Evolutionary conservation across 1,284 basidiomycete species (phyloP), one percentile per base, ranked within the genome.

Genomic region (Puccinia sorghi): DNA sequence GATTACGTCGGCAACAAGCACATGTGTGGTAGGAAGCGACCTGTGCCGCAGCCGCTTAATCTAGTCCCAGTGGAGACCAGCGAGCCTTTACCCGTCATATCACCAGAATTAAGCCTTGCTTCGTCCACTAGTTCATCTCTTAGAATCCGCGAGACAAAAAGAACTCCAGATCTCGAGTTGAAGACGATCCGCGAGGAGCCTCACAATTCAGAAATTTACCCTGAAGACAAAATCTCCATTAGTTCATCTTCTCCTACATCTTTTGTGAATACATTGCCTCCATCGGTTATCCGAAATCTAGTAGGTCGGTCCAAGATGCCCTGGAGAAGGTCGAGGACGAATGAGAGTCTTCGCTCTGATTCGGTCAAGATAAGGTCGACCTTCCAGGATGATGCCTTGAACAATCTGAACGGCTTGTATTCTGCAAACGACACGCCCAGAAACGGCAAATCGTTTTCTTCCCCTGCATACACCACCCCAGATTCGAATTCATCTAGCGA

Each of bases 21-120:
- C 59, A 20, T 39, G 59, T 5, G 59, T 22, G 41, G 41, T 43
- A 63, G 59, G 59, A 13, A 37, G 9, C 59, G 59, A 2, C 59
- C 37, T 63, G 37, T 63, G n/a, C 59, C 59, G n/a, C 59, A 63
- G 17, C 39, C 17, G n/a, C 39, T 63, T 4, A 63, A 63, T 43
- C 32, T 63, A 63, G 17, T 9, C 5, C 59, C 13, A n/a, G 59
- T 22, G 20, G 59, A 63, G 20, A 41, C 37, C 59, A 43, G 59
- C 39, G 39, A 41, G 41, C 1, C 37, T 63, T 41, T 41, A 43
- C 59, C 59, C 15, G 20, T 63, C 20, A 11, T 63, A 39, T 41
- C 59, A 63, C 59, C 59, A 39, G 17, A 20, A 63, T 63, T 22
- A 12, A 63, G 39, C 37, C 17, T 22, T 63, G 41, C 59, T 2